Evolutionary conservation across 305 asterid genomes (phyloP), one percentile per base, ranked within the genome.

Genomic region (Fraxinus paxiana): DNA sequence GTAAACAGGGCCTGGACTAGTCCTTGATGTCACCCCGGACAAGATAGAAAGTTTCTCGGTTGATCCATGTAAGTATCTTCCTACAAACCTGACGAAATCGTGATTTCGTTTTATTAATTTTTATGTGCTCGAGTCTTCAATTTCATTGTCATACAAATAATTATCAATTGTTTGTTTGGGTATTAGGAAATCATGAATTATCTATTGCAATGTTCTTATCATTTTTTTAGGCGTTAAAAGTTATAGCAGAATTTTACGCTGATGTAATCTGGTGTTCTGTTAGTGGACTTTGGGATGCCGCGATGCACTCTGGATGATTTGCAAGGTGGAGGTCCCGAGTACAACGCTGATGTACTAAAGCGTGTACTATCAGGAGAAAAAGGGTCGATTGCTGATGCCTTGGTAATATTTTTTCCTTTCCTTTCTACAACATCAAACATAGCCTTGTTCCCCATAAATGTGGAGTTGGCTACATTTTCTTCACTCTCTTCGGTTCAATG

Each of bases 231-330:
- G 48, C 41, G 10, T 56, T 12, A 13, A 26, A 33, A 59, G 65
- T 1, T 10, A 37, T 7, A 43, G 15, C 41, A 72, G 34, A 37
- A 69, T 15, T 63, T 30, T 75, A 74, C 22, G 51, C 63, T 83
- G 69, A 77, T 77, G 61, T 18, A 41, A 8, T 20, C 26, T 28
- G 17, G 8, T 85, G 33, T 22, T 46, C 38, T 82, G 54, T 73
- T 46, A 96, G 99, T 91, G 91, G 95, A 96, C 76, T 94, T 92
- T 77, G 98, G 98, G 71, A 94, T 96, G 84, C 98, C 92, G 8
- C 94, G 98, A 4, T 96, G 99, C 92, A 92, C 94, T 37, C 71
- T 96, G 79, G 97, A 90, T 5, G 90, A 88, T 75, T 75, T 96
- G 84, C 89, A 90, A 77, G 98, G 99, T 26, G 97, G 97, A 84